Base-by-base conservation (phyloP, 208 protist genomes). In the Leishmania tropica region DNA sequence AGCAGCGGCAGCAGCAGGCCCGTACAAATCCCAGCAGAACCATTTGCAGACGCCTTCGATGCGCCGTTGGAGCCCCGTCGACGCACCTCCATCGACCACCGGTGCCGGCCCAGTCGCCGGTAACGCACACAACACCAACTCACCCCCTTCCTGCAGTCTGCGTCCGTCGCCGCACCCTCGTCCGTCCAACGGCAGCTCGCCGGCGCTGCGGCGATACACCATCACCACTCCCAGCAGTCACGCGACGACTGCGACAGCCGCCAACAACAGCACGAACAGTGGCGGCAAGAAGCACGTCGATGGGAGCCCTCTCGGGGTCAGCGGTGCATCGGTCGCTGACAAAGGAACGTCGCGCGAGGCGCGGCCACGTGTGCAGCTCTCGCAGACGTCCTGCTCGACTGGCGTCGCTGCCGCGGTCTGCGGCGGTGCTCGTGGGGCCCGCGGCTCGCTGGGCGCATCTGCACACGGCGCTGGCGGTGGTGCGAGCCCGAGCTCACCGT, bases 351-450 rank as follows among this genome's bases (percentile, higher is more conserved):
- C 47, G 31, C 75, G 81, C 31, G 81, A 85, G 56, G 56, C 48
- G 15, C 81, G 81, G n/a, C 81, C 81, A 37, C 75, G 76, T 19
- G 76, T 85, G 47, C 81, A 85, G 81, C 68, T 85, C 40, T 85
- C 76, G 10, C 81, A 81, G 45, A n/a, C 35, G 3, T 1, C 76
- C 64, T 37, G 54, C n/a, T 31, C 65, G 15, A 31, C 70, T 8
- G 71, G 68, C 11, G 76, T 40, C 15, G 67, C 45, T 4, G 68
- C 56, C 24, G 56, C 56, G 56, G 56, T 62, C 24, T 24, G 67
- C n/a, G 67, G 54, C 28, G 53, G 54, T 7, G 75, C 54, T 8
- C 73, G 76, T 56, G 31, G 74, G 4, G 73, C 80, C 4, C 80
- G 71, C 42, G 71, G 71, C 1, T 75, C 80, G 28, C 53, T 75